phyloP scores from a whole-genome alignment of 495 filamentous ascomycete genomes.

The Glonium stellatum region DNA sequence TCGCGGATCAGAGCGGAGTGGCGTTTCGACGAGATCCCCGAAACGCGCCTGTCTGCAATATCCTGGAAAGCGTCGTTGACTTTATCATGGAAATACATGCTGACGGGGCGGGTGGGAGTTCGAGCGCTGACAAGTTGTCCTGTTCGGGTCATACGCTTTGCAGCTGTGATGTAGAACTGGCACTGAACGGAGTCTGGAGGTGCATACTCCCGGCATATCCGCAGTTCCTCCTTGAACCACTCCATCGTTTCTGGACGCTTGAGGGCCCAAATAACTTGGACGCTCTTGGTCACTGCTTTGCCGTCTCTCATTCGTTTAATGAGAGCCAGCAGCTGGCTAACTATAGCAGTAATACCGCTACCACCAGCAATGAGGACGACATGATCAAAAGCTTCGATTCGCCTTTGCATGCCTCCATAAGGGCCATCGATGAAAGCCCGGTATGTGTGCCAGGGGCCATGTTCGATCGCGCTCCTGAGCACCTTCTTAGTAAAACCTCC shows the following conservation, averaged over 20 bases:
- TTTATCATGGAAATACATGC: slow-evolving; percentile 69
- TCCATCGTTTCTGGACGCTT: slow-evolving; percentile 88
- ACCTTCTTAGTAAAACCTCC: slow-evolving; percentile 80
- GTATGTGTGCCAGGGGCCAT: slow-evolving; percentile 80
- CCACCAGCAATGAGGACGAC: slow-evolving; percentile 89
- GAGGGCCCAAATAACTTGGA: slow-evolving; percentile 86
- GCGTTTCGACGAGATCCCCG: slow-evolving; percentile 39
- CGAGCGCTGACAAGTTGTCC: slow-evolving; percentile 43
- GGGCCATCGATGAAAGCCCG: slow-evolving; percentile 87
- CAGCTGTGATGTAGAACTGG: slow-evolving; percentile 85
- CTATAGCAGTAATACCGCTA: slow-evolving; percentile 88
- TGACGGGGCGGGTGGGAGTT: slow-evolving; percentile 49
- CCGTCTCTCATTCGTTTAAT: slow-evolving; percentile 92
- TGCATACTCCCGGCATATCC: slow-evolving; percentile 79
- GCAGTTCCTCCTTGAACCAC: slow-evolving; percentile 94
- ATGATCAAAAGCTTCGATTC: slow-evolving; percentile 87
- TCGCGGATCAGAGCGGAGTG: slow-evolving; percentile 72
- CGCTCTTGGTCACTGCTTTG: slow-evolving; percentile 83
- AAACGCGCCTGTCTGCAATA: slow-evolving; percentile 60
- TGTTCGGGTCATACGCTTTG: slow-evolving; percentile 47
- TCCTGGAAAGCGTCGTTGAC: slow-evolving; percentile 74
- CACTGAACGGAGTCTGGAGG: slow-evolving; percentile 79
- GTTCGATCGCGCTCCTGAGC: slow-evolving; percentile 66
- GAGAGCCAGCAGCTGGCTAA: slow-evolving; percentile 80
- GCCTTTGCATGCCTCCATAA: slow-evolving; percentile 88